Evolutionary conservation across 1,139 yeast genomes (phyloP).

Genomic region (Debaryomyces coudertii): DNA sequence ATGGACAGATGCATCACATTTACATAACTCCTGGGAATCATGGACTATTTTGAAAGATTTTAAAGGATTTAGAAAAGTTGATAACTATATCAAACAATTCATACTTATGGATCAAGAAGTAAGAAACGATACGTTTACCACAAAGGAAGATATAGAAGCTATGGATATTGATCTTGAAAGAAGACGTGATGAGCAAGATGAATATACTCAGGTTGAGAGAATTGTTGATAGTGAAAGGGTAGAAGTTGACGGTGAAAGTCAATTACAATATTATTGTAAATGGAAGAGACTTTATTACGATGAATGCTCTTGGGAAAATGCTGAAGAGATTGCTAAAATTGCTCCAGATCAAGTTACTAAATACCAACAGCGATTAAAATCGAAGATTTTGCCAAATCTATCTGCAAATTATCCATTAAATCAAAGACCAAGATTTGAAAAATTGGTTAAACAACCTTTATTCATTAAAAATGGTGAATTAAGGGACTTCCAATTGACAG

Average conservation of each 20-base stretch:
- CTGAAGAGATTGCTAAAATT: conserved; percentile 77
- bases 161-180: conserved; percentile 92
- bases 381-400: conserved; percentile 81
- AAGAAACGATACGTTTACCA: conserved; percentile 75
- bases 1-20: conserved; percentile 87
- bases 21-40: conserved; percentile 94
- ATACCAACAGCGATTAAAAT: conserved; percentile 78
- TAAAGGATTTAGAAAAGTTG: conserved; percentile 84
- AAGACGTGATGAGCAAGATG: conserved; percentile 78
- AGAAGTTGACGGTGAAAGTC: conserved; percentile 60
- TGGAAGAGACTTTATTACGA: conserved; percentile 95
- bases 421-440: conserved; percentile 87
- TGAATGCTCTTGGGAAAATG: conserved; percentile 97
- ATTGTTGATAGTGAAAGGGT: conserved; percentile 86
- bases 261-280: conserved; percentile 81
- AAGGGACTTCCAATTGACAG: conserved; percentile 96
- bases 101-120: conserved; percentile 75
- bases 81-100: conserved; percentile 83
- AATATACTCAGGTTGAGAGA: conserved; percentile 85
- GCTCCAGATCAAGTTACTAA: conserved; percentile 86
- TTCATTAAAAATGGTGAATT: conserved; percentile 90
- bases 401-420: conserved; percentile 74
- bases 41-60: conserved; percentile 57
- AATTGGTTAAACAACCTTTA: conserved; percentile 81
- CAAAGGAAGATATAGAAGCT: conserved; percentile 88